Conservation (phyloP, 1,284 basidiomycete species). For the Malassezia pachydermatis region DNA sequence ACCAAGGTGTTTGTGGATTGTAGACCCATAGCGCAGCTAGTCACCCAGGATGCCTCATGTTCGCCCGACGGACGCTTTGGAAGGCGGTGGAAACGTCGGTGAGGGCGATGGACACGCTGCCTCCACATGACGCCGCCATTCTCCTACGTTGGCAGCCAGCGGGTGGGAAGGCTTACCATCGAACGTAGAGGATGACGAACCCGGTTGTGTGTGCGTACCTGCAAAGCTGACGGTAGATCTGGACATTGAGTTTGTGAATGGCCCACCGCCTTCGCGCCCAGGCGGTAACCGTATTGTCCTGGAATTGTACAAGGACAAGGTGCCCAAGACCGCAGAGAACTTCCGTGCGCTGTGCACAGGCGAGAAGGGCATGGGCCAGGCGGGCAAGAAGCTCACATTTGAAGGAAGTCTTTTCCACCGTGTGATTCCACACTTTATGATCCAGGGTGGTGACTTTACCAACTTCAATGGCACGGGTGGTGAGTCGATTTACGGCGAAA, state of each 20-base stretch:
- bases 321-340: constrained; percentile 77
- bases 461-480: constrained; percentile 72
- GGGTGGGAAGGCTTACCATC: too few relatives aligned
- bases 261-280: constrained; percentile 46
- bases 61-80: too few relatives aligned
- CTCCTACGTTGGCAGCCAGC: background rate
- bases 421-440: constrained; percentile 63
- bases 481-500: constrained; percentile 66
- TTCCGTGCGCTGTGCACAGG: constrained; percentile 81
- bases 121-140: background rate
- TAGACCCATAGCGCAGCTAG: too few relatives aligned
- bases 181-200: constrained; percentile 15
- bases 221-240: constrained; percentile 20
- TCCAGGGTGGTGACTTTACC: constrained; percentile 56
- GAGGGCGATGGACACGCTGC: too few relatives aligned
- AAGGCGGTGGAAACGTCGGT: too few relatives aligned
- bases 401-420: constrained; percentile 53
- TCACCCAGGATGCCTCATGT: too few relatives aligned
- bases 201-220: constrained; percentile 16
- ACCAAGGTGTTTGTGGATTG: too few relatives aligned
- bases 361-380: constrained; percentile 60
- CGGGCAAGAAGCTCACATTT: constrained; percentile 66
- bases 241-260: constrained; percentile 29
- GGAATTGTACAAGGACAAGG: constrained; percentile 65
- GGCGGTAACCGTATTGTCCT: constrained; percentile 56